Evolutionary conservation across 2,329 filamentous ascomycete genomes (phyloP).

Genomic region (Beauveria pseudobassiana): DNA sequence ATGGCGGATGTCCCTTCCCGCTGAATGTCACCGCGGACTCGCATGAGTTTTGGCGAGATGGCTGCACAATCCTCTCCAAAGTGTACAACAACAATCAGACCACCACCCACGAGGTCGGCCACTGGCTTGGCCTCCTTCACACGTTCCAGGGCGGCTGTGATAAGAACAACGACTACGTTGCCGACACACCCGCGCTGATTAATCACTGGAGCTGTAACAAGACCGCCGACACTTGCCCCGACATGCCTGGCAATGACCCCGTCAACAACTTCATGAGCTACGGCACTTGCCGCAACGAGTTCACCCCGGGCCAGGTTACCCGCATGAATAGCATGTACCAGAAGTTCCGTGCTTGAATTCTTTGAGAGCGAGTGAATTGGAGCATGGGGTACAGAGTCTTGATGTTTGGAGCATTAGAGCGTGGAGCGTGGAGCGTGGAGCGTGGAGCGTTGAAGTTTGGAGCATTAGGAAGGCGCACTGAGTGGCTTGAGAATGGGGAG

Average conservation of each 20-base stretch:
- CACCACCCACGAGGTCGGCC: constrained; percentile 29
- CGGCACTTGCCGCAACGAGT: constrained; percentile 10
- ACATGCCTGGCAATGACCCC: constrained; percentile 10
- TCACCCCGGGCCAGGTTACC: constrained; percentile 10
- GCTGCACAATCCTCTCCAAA: constrained; percentile 29
- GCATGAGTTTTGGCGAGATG: constrained; percentile 26
- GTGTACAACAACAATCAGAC: constrained; percentile 26
- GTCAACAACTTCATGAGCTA: constrained; percentile 15
- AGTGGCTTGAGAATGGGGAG: neutral
- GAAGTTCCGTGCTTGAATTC: neutral
- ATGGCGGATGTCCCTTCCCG: constrained; percentile 41
- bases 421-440: neutral
- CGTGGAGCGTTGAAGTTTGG: neutral
- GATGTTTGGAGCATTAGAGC: neutral
- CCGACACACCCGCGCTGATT: constrained; percentile 18
- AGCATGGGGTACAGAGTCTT: neutral
- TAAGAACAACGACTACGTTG: constrained; percentile 18
- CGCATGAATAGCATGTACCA: constrained; percentile 11
- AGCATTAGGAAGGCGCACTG: neutral
- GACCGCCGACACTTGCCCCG: constrained; percentile 6
- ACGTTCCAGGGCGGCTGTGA: constrained; percentile 30
- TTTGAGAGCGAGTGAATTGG: neutral
- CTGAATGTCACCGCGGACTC: constrained; percentile 15
- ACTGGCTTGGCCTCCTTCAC: constrained; percentile 35
- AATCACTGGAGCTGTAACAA: constrained; percentile 6